These are phyloP conservation scores for Stagonosporopsis cucurbitacearum DNA, from an alignment of 2,329 filamentous ascomycete genomes.

Conservation along the genomic window DNA sequence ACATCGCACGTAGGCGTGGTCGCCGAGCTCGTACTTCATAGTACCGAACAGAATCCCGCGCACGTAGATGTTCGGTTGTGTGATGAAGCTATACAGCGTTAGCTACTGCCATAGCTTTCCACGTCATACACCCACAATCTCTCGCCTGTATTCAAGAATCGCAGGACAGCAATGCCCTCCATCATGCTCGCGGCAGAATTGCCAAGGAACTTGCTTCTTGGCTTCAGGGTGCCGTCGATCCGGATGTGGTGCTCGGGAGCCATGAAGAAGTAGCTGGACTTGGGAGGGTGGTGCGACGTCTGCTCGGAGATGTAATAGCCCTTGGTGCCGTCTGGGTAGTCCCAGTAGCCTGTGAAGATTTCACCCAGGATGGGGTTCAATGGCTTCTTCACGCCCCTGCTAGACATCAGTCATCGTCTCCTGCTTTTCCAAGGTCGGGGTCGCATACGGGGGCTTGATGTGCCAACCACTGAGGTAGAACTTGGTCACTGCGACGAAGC, in stretches of 20 bases:
- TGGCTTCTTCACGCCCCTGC: constrained; percentile 95
- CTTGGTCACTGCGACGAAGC: constrained; percentile 94
- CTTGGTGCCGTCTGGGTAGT: constrained; percentile 80
- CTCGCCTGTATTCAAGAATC: constrained; percentile 83
- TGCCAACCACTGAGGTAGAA: constrained; percentile 99
- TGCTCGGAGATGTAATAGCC: constrained; percentile 98
- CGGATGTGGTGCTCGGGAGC: constrained; percentile 91
- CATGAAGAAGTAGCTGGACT: constrained; percentile 99
- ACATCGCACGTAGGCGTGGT: constrained; percentile 91
- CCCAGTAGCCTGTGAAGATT: constrained; percentile 94
- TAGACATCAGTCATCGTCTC: constrained; percentile 34
- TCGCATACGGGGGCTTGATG: constrained; percentile 88
- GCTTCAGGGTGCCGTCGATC: constrained; percentile 94
- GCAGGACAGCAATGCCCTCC: constrained; percentile 92
- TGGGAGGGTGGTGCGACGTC: constrained; percentile 96
- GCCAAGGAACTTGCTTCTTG: constrained; percentile 90
- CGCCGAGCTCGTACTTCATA: constrained; percentile 99
- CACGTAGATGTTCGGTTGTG: constrained; percentile 99
- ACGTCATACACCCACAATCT: constrained; percentile 71
- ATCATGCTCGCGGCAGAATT: constrained; percentile 98
- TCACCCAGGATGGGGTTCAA: constrained; percentile 96
- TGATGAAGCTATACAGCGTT: constrained; percentile 72
- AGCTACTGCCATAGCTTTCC: constrained; percentile 7
- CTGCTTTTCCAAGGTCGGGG: constrained; percentile 1
- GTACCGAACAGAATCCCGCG: constrained; percentile 96